Base-by-base conservation (phyloP, 371 early-diverging fungal species). In the Mucor mucedo region DNA sequence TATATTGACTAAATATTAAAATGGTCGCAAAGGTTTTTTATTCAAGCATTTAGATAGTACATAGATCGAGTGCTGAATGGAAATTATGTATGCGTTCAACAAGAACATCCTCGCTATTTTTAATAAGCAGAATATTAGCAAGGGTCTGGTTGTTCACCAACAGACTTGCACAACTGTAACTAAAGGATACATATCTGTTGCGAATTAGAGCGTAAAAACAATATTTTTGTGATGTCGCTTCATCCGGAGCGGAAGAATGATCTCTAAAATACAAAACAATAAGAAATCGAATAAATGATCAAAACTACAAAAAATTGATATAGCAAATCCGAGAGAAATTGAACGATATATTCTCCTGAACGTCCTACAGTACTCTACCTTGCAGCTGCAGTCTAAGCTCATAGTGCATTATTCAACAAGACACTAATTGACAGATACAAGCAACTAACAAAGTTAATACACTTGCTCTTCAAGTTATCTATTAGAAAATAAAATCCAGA, bases 31-130 rank as follows among this genome's bases (percentile, higher is more conserved):
- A 7, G 33, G 28, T 41, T 27, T 27, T 55, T 55, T 55, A 55
- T 59, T 59, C 40, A 62, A 56, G 63, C 28, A 41, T 56, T 48
- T 55, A 41, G 55, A 16, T 40, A 55, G 38, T 55, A 56, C 55
- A 55, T 62, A 9, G 55, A 40, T 62, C 56, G 50, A 62, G 55
- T 55, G 30, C 56, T 56, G n/a, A 40, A 62, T 38, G 49, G 21
- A 50, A 56, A 48, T 48, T 48, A 52, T 40, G 47, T 47, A 63
- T 38, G 32, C 56, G 55, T 63, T 47, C 32, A 63, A 57, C 57
- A 63, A 44, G 57, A 55, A 42, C 35, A 57, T 47, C 56, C 48
- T 55, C 50, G 29, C 55, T 41, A 30, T 33, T 44, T 62, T 62
- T 14, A 62, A 53, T 53, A 42, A 42, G n/a, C 42, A 4, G 42